phyloP scores from a whole-genome alignment of 106 monocot species.

The Dactylorhiza incarnata region DNA sequence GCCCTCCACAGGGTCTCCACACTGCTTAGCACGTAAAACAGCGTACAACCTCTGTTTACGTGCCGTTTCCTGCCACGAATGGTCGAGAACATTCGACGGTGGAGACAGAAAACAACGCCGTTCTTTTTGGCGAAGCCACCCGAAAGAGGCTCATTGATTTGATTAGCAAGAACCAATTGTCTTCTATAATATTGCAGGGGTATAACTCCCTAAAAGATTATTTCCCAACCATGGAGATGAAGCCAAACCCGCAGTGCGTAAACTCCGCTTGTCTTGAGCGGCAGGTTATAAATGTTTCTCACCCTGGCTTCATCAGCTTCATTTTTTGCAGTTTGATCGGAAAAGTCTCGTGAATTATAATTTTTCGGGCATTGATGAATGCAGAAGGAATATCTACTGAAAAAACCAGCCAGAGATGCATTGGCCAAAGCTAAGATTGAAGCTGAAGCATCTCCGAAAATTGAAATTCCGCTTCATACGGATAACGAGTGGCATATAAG shows the following conservation, averaged over 20 bases:
- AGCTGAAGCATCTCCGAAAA: slow-evolving; percentile 36
- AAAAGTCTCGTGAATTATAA: background rate
- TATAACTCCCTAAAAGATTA: slow-evolving; percentile 96
- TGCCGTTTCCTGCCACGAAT: too few relatives aligned
- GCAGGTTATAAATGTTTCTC: slow-evolving; percentile 38
- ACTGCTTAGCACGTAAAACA: too few relatives aligned
- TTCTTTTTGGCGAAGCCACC: too few relatives aligned
- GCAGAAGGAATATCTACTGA: slow-evolving; percentile 67
- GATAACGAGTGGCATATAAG: slow-evolving; percentile 99
- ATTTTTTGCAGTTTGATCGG: slow-evolving; percentile 1
- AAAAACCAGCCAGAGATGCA: slow-evolving; percentile 91
- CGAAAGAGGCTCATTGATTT: background rate
- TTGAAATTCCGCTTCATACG: slow-evolving; percentile 58
- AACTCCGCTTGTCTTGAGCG: slow-evolving; percentile 81
- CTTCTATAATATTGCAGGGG: slow-evolving; percentile 44
- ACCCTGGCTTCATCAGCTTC: background rate
- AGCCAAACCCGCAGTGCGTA: slow-evolving; percentile 87
- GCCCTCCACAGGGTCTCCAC: too few relatives aligned
- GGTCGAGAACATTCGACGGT: too few relatives aligned
- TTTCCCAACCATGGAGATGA: slow-evolving; percentile 96
- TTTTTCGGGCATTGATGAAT: slow-evolving; percentile 3
- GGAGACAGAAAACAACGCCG: too few relatives aligned
- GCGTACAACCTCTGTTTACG: too few relatives aligned
- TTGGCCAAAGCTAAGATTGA: slow-evolving; percentile 71
- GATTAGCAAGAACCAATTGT: background rate